Evolutionary conservation across 1,284 basidiomycete genomes (phyloP).

Genomic region (Prillingera fragicola): DNA sequence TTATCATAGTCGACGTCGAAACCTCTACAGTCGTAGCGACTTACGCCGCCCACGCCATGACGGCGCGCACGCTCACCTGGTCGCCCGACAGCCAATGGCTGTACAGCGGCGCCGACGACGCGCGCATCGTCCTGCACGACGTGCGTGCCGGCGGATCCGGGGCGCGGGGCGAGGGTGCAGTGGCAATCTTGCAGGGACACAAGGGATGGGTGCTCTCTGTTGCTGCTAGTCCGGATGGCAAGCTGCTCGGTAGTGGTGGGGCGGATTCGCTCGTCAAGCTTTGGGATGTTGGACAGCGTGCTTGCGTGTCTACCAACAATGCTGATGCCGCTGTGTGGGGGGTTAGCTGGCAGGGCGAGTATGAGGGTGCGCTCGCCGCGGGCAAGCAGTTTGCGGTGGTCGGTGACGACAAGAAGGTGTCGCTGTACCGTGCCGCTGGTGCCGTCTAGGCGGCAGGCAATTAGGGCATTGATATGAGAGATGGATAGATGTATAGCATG

Average conservation of each 20-base stretch:
- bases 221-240: slow-evolving; percentile 71
- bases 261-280: slow-evolving; percentile 79
- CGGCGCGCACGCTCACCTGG: slow-evolving; percentile 75
- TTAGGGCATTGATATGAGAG: no score
- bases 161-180: slow-evolving; percentile 56
- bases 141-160: slow-evolving; percentile 52
- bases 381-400: slow-evolving; percentile 66
- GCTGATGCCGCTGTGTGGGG: slow-evolving; percentile 79
- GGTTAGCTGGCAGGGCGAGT: slow-evolving; percentile 69
- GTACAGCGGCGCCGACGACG: slow-evolving; percentile 79
- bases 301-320: slow-evolving; percentile 68
- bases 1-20: slow-evolving; percentile 71
- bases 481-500: no score
- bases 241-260: slow-evolving; percentile 70
- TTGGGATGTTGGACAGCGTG: slow-evolving; percentile 75
- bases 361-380: slow-evolving; percentile 52
- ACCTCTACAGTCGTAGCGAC: slow-evolving; percentile 59
- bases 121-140: slow-evolving; percentile 77
- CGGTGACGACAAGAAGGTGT: slow-evolving; percentile 70
- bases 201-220: slow-evolving; percentile 77
- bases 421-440: slow-evolving; percentile 54
- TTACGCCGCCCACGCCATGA: slow-evolving; percentile 78
- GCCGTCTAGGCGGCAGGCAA: slow-evolving; percentile 13
- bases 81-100: slow-evolving; percentile 71
- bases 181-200: slow-evolving; percentile 75